Evolutionary conservation across 164 flowering plant genomes (phyloP), one percentile per base, ranked within the genome.

Genomic region (Hamamelis virginiana): DNA sequence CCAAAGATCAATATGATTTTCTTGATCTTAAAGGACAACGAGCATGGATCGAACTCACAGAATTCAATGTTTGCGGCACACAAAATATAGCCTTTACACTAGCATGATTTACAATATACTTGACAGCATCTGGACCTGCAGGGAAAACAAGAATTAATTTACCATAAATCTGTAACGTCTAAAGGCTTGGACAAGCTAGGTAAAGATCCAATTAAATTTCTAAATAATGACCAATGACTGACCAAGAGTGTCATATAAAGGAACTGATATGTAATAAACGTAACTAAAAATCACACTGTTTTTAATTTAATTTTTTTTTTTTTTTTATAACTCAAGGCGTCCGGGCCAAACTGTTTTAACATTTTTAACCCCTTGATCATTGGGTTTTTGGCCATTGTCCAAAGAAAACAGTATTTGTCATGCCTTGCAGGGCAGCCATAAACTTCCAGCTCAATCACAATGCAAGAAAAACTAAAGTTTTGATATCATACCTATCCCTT

Each of bases 171-270:
- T 5, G 26, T 43, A 11, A 70, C 4, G 59, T 10, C 53, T 50
- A n/a, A 25, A 22, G 66, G 61, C 41, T 25, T 38, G 61, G 41
- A 38, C 12, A 53, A 14, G 8, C 18, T 8, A 8, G 21, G 16
- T 5, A 71, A 55, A 38, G 6, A 33, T 33, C 41, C 41, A 33
- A 65, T 26, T 19, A 14, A 38, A 52, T 5, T 14, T 27, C 16
- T 21, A 18, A 25, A 19, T 11, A 25, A 51, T 18, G 51, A 51
- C 47, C 33, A 70, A 67, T 21, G 23, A 69, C 83, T 66, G 53
- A 92, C 99, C 99, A 69, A 96, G 97, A 74, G 99, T 91, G 73
- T 96, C 99, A 72, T 96, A 96, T 68, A 96, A 77, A 81, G 99
- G 98, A 74, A 96, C 98, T 18, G 99, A 93, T 60, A 87, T 74